These are phyloP conservation scores for Solanum paucissectum DNA, from an alignment of 257 asterid genomes.

Conservation along the genomic window DNA sequence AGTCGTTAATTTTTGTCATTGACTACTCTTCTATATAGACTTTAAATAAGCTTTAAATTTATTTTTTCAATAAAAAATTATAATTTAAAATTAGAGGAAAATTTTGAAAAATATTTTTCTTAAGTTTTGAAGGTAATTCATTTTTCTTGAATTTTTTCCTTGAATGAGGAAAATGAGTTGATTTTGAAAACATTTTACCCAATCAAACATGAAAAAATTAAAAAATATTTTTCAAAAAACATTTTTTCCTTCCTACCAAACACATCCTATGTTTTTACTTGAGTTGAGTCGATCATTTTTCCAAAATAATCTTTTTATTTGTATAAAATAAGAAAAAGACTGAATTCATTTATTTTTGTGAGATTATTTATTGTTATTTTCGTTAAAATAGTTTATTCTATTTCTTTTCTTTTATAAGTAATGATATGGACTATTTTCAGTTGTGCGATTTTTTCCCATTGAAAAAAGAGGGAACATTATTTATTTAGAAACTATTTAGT, in stretches of 20 bases:
- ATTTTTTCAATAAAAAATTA: too few relatives aligned
- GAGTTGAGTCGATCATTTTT: background rate
- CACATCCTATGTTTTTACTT: background rate
- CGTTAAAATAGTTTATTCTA: too few relatives aligned
- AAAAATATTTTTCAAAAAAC: too few relatives aligned
- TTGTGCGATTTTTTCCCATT: background rate
- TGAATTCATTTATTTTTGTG: background rate
- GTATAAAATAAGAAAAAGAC: background rate
- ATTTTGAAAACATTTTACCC: too few relatives aligned
- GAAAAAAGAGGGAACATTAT: background rate
- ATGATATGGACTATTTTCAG: background rate
- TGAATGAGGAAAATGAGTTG: too few relatives aligned
- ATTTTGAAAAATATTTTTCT: too few relatives aligned
- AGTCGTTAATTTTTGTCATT: background rate
- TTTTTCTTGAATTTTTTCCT: too few relatives aligned
- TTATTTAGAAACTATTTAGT: background rate
- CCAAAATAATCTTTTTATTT: background rate
- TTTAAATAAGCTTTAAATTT: too few relatives aligned
- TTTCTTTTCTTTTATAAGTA: background rate
- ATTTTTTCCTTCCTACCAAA: too few relatives aligned
- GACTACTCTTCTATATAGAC: background rate
- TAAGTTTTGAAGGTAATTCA: too few relatives aligned
- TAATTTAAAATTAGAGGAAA: too few relatives aligned
- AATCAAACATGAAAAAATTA: too few relatives aligned
- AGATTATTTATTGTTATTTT: background rate